These are phyloP conservation scores for Cyclocybe aegerita DNA, from an alignment of 768 basidiomycete genomes.

Conservation along the genomic window DNA sequence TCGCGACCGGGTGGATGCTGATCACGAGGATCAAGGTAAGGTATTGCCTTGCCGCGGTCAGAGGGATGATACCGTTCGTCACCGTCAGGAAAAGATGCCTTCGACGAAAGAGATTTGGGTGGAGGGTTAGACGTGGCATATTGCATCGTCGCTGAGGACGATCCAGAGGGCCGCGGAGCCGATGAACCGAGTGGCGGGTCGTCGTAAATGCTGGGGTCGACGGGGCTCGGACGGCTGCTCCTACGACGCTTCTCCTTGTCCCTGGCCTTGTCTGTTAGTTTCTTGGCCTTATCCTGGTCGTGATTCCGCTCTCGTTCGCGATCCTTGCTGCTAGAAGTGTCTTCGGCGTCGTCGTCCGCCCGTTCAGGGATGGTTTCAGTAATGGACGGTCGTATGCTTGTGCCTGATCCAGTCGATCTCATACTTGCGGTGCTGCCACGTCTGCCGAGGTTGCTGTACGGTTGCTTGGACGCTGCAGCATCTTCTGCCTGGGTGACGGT, in stretches of 20 bases:
- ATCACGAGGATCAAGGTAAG: constrained; percentile 13
- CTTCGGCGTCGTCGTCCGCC: constrained; percentile 21
- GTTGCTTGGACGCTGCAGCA: constrained; percentile 10
- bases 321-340: constrained; percentile 8
- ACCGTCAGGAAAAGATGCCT: constrained; percentile 23
- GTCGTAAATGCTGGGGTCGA: constrained; percentile 13
- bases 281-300: constrained; percentile 14
- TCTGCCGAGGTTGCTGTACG: constrained; percentile 33
- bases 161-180: constrained; percentile 10
- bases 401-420: constrained; percentile 40
- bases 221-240: constrained; percentile 19
- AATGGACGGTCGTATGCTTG: constrained; percentile 37
- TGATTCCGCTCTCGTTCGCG: constrained; percentile 8
- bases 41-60: constrained; percentile 9
- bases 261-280: constrained; percentile 10
- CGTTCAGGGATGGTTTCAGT: constrained; percentile 39
- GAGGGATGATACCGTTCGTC: constrained; percentile 16
- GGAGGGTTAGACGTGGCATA: constrained; percentile 19
- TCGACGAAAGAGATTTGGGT: constrained; percentile 19
- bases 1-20: neutral
- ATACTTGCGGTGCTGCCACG: constrained; percentile 51
- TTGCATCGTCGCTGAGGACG: constrained; percentile 23
- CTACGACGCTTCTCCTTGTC: constrained; percentile 17
- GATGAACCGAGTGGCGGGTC: constrained; percentile 4
- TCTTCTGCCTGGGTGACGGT: constrained; percentile 46